Base-by-base conservation (phyloP, 495 filamentous ascomycete genomes). In the Podospora didyma region DNA sequence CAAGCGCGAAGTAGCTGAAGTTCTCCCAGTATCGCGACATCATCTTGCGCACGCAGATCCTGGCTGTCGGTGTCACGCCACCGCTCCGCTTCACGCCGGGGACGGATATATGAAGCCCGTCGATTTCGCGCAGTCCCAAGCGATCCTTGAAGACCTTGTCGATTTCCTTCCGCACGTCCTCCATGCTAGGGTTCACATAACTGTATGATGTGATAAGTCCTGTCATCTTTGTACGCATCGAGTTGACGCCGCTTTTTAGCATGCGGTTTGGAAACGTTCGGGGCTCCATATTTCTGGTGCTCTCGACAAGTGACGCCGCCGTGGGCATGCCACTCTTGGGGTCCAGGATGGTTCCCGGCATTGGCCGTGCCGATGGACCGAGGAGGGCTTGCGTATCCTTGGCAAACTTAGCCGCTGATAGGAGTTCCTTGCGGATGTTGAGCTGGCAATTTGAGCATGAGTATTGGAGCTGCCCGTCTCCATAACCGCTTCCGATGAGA, bases 21-120 rank as follows among this genome's bases (percentile, higher is more conserved):
- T 93, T 96, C 23, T 86, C 81, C 88, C 88, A 91, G 73, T 94
- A 94, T 26, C 82, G 76, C 17, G 80, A 82, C 83, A 94, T 86
- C 86, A 90, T 89, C 57, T 83, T 83, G 17, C 88, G 82, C 44
- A 89, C 73, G 1, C 79, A 75, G 28, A 86, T 70, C 66, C 68
- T 83, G 70, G 57, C 70, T 0, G 17, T 28, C 14, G 42, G 48
- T 2, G 56, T 60, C 2, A 73, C 37, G 6, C 31, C 26, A 46
- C 68, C 66, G 2, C 22, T n/a, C 49, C 58, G 53, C 7, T 21
- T 3, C 10, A 34, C 37, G 19, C 58, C 59, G 9, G 20, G 26
- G 9, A 17, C 17, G 11, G 24, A 9, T 4, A 14, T 42, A 17
- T 42, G 14, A 2, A 65, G 24, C 10, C 57, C 34, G 37, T 75